Base-by-base conservation (phyloP, 2,329 filamentous ascomycete species). In the Penicillium corylophilum region DNA sequence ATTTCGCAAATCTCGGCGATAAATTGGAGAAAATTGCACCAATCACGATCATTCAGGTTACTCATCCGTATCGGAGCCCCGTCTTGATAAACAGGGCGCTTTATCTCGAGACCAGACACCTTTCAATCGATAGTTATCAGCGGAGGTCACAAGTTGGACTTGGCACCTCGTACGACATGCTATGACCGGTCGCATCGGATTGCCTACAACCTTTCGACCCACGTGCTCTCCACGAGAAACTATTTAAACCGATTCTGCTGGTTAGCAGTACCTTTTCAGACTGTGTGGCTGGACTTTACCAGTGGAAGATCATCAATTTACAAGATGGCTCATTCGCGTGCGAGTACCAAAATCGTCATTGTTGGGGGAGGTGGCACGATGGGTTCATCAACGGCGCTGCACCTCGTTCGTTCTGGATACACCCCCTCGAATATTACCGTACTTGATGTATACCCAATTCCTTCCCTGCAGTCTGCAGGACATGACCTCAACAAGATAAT, bases 401-500 rank as follows among this genome's bases (percentile, higher is more conserved):
- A 79, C 59, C 72, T 79, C 1, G 44, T 73, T 31, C 68, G 75
- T 8, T 59, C 63, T 4, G 76, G 76, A 5, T 78, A 78, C 57
- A 72, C 71, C 0, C 53, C 55, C 2, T 56, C 53, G 4, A 76
- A 79, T 46, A 71, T 79, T 46, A 78, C 74, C 1, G 74, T 79
- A 9, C 71, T 78, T 3, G 76, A 79, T 51, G 68, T 71, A 2
- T 78, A 75, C 57, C 67, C 72, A 2, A 72, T 77, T n/a, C 76
- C 76, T 0, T 78, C 76, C 0, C 64, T 73, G 1, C 74, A 77
- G 44, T 77, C 76, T 0, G 76, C 76, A 1, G 76, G 76, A 3
- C 68, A 76, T 49, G 76, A 79, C 39, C 62, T 78, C 12, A 79
- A 78, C 61, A 79, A 79, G 62, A 76, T 78, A 52, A 74, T 77